Conservation (phyloP, 2,329 filamentous ascomycete species). For the Talaromyces funiculosus region DNA sequence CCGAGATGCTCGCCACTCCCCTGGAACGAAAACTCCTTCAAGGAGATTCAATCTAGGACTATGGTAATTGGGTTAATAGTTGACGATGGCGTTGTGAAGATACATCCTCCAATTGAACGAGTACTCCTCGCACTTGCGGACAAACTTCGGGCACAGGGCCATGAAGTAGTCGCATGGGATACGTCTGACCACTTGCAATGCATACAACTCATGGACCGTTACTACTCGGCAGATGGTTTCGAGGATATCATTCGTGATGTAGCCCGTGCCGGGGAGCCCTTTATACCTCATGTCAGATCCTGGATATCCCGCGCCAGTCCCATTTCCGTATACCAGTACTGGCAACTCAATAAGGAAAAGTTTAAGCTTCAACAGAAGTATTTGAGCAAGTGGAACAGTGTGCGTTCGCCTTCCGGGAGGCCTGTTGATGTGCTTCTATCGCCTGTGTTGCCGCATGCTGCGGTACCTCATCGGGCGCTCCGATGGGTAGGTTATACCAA, state of each 20-base stretch:
- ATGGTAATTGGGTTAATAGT: constrained; percentile 48
- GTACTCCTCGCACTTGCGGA: constrained; percentile 34
- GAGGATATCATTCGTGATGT: constrained; percentile 57
- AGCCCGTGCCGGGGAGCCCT: constrained; percentile 52
- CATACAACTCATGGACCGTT: constrained; percentile 55
- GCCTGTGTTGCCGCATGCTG: constrained; percentile 57
- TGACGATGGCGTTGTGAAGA: constrained; percentile 51
- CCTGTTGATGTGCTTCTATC: constrained; percentile 53
- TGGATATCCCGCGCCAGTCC: constrained; percentile 49
- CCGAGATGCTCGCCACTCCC: constrained; percentile 45
- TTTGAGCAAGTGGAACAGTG: constrained; percentile 53
- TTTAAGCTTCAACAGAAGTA: constrained; percentile 50
- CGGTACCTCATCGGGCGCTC: constrained; percentile 42
- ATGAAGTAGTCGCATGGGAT: constrained; percentile 52
- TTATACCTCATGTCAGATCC: constrained; percentile 53
- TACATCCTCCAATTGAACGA: constrained; percentile 50
- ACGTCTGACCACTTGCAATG: constrained; percentile 49
- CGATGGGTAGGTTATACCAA: constrained; percentile 56
- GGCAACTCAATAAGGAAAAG: constrained; percentile 60
- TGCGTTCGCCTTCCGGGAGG: constrained; percentile 42
- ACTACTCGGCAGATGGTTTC: constrained; percentile 58
- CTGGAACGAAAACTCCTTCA: constrained; percentile 48
- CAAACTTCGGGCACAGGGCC: constrained; percentile 44
- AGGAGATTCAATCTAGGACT: constrained; percentile 36
- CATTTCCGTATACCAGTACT: constrained; percentile 60